Base-by-base conservation (phyloP, 495 filamentous ascomycete species). In the Penicillium chermesinum region DNA sequence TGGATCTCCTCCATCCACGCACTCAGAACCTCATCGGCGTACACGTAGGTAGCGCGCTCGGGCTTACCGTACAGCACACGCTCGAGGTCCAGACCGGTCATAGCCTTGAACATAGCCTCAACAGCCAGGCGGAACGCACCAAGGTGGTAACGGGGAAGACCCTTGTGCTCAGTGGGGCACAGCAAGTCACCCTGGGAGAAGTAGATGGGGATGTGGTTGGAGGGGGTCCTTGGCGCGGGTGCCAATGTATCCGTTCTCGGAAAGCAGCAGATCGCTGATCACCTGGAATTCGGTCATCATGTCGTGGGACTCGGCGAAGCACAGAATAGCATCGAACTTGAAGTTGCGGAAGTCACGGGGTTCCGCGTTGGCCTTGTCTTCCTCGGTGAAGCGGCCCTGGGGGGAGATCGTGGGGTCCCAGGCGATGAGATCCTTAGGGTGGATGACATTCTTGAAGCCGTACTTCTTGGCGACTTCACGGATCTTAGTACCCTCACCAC, bases 401-500 rank as follows among this genome's bases (percentile, higher is more conserved):
- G 89, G 89, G 0, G 89, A 91, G 30, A 88, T 88, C 38, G 82
- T 77, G 22, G 80, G 76, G 67, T 94, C 83, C 72, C 86, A 84
- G 62, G 90, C 89, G 71, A 91, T 85, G 61, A 95, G 88, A 58
- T 95, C 89, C 59, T 89, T 88, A 9, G 89, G 88, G 8, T 89
- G 91, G 49, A 93, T 76, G 44, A 95, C 87, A 58, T 91, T 85
- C 58, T 81, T 84, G 78, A 95, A 95, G 18, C 89, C 88, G 64
- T 95, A 95, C 55, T 82, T 81, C 65, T 91, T 84, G 7, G 89
- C 88, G 12, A 93, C 89, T 14, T 82, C 70, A 27, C 89, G 82
- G 68, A 90, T 89, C 66, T 88, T 93, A 74, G 89, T 87, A 44
- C 89, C 88, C 67, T 94, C 89, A 51, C 89, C 89, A 63, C 89